phyloP scores from a whole-genome alignment of 208 protist genomes.

The Acanthamoeba sp. region DNA sequence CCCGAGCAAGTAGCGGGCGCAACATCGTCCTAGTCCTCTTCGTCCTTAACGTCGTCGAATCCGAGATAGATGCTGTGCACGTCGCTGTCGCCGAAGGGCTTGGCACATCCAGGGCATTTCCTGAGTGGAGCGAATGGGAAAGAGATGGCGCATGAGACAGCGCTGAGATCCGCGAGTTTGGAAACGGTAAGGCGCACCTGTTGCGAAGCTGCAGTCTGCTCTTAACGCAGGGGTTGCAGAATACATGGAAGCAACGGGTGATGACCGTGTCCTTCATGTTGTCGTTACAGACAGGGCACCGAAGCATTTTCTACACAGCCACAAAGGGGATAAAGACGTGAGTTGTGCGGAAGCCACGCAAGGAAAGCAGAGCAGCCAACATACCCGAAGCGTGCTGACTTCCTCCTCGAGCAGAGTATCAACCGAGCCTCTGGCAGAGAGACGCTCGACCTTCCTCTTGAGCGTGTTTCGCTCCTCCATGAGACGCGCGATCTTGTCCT shows the following conservation, averaged over 20 bases:
- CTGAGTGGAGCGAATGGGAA: neutral
- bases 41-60: constrained; percentile 36
- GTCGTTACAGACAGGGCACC: constrained; percentile 71
- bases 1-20: neutral
- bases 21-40: neutral
- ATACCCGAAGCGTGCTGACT: constrained; percentile 55
- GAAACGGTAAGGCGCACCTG: neutral
- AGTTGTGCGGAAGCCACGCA: neutral
- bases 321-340: neutral
- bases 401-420: constrained; percentile 61
- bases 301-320: constrained; percentile 46
- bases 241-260: constrained; percentile 75
- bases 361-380: too few species aligned
- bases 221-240: constrained; percentile 71
- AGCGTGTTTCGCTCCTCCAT: constrained; percentile 39
- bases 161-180: too few species aligned
- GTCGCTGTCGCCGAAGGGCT: constrained; percentile 67
- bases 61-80: constrained; percentile 75
- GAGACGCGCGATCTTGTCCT: constrained; percentile 38
- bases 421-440: constrained; percentile 15
- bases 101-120: constrained; percentile 71
- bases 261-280: constrained; percentile 74
- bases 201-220: constrained; percentile 57
- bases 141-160: neutral
- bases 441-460: constrained; percentile 59